Evolutionary conservation across 2,329 filamentous ascomycete genomes (phyloP).

Genomic region (Cladobotryum protrusum): DNA sequence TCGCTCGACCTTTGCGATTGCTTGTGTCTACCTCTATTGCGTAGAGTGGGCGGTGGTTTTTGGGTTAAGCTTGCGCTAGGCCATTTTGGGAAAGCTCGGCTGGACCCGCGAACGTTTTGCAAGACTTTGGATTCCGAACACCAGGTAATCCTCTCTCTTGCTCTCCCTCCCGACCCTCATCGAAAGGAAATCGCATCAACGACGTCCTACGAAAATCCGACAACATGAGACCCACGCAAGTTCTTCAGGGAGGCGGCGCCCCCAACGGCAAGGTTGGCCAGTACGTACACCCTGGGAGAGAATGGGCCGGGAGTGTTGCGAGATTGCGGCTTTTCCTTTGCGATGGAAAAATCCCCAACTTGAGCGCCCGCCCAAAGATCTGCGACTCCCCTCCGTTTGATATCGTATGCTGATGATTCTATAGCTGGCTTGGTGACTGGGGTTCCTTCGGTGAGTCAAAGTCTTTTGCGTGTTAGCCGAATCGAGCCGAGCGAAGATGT

Average conservation of each 20-base stretch:
- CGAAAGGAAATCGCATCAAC: conserved; percentile 12
- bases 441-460: conserved; percentile 63
- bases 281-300: conserved; percentile 22
- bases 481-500: conserved; percentile 15
- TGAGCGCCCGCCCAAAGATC: conserved; percentile 15
- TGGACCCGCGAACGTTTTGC: conserved; percentile 20
- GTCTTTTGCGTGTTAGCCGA: conserved; percentile 15
- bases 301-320: conserved; percentile 6
- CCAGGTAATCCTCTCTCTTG: neutral
- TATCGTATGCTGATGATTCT: conserved; percentile 7
- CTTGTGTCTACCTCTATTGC: neutral
- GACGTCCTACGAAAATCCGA: conserved; percentile 7
- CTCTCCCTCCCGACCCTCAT: conserved; percentile 4
- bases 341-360: conserved; percentile 9
- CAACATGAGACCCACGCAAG: conserved; percentile 38
- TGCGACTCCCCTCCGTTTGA: neutral
- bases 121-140: conserved; percentile 17
- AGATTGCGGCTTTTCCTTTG: conserved; percentile 28
- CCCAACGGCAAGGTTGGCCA: conserved; percentile 28
- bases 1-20: neutral
- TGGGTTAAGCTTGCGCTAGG: conserved; percentile 21
- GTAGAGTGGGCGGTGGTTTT: neutral
- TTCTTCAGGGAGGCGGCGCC: conserved; percentile 28
- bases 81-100: conserved; percentile 30
- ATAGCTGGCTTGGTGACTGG: conserved; percentile 69